Evolutionary conservation across 441 rosid species (phyloP).

Genomic region (Gossypium davidsonii): DNA sequence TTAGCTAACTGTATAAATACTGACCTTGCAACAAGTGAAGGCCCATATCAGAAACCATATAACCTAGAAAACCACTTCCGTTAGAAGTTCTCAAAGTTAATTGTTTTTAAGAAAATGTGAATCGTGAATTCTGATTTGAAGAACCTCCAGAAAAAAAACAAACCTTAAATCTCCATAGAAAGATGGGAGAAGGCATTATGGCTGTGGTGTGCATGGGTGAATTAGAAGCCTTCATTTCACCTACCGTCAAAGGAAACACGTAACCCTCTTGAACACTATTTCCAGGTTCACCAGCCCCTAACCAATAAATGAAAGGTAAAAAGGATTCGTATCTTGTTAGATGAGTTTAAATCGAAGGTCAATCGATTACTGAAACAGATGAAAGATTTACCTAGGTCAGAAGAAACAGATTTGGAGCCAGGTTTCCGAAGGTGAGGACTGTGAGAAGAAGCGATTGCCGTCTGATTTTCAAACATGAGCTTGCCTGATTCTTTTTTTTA

Average conservation of each 20-base stretch:
- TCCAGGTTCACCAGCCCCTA: slow-evolving; percentile 31
- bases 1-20: slow-evolving; percentile 11
- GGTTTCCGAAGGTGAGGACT: slow-evolving; percentile 59
- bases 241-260: slow-evolving; percentile 23
- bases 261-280: slow-evolving; percentile 32
- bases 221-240: slow-evolving; percentile 39
- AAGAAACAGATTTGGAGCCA: slow-evolving; percentile 38
- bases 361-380: background rate
- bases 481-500: background rate
- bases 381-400: slow-evolving; percentile 37
- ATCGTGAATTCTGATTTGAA: background rate
- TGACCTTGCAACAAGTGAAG: slow-evolving; percentile 62
- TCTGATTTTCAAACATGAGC: slow-evolving; percentile 50
- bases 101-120: background rate
- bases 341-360: background rate
- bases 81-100: slow-evolving; percentile 3
- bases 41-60: slow-evolving; percentile 60
- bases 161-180: slow-evolving; percentile 73
- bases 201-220: slow-evolving; percentile 34
- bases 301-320: background rate
- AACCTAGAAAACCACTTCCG: slow-evolving; percentile 31
- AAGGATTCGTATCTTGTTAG: background rate
- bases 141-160: background rate
- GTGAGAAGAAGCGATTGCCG: slow-evolving; percentile 27
- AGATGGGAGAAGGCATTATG: slow-evolving; percentile 52